A percentile compares a stretch with the other conserved stretches of the same genome.
Evolutionary conservation across 139 green algal genomes (phyloP).

Genomic region (Coelastrella sp.): DNA sequence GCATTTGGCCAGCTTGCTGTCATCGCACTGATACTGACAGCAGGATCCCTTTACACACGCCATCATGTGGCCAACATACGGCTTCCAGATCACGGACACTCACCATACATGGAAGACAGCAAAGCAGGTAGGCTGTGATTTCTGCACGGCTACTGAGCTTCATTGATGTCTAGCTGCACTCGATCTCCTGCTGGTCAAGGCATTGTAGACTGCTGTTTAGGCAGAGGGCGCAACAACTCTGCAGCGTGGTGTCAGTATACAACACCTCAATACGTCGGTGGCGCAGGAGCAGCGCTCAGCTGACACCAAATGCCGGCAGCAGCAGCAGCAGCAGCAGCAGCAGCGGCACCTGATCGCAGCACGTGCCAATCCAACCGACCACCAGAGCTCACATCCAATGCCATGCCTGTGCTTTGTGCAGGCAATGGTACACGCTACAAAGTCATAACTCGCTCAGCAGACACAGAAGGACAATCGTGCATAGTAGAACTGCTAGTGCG

Average conservation of each 20-base stretch:
- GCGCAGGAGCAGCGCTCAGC: background rate
- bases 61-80: background rate
- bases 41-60: background rate
- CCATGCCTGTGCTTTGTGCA: background rate
- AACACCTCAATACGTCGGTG: background rate
- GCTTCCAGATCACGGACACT: background rate
- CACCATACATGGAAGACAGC: conserved; percentile 32
- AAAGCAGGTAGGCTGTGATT: conserved; percentile 19
- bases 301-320: background rate
- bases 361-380: background rate
- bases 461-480: background rate
- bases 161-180: background rate
- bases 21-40: conserved; percentile 1
- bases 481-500: conserved; percentile 29
- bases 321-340: background rate
- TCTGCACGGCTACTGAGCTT: background rate
- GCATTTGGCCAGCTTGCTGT: conserved; percentile 10
- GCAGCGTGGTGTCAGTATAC: background rate
- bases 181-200: background rate
- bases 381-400: background rate
- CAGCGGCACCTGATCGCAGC: background rate
- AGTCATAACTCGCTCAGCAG: conserved; percentile 12
- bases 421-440: conserved; percentile 40
- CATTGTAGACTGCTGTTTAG: background rate
- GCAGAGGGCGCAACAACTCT: background rate